These are phyloP conservation scores for Collybia sordida DNA, from an alignment of 768 basidiomycete species.

Conservation along the genomic window DNA sequence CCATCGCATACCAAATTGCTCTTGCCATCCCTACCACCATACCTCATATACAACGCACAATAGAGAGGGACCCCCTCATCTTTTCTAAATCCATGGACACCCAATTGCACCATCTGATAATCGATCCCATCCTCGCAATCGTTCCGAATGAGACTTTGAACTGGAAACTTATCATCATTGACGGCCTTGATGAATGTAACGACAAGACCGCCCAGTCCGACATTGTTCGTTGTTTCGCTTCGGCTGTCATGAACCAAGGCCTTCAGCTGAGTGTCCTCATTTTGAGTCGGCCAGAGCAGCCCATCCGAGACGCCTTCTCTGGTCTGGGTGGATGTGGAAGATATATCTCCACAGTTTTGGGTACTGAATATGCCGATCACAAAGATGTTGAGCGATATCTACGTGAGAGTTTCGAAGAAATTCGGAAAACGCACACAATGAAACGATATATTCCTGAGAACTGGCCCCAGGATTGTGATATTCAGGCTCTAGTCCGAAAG, in stretches of 20 bases:
- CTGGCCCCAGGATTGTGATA: slow-evolving; percentile 17
- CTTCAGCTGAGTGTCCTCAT: neutral
- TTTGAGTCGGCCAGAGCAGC: slow-evolving; percentile 15
- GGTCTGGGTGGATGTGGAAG: neutral
- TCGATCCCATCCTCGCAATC: neutral
- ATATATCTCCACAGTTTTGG: neutral
- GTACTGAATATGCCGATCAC: neutral
- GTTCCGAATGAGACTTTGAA: neutral
- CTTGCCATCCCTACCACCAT: neutral
- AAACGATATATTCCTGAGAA: neutral
- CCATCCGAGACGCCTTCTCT: slow-evolving; percentile 14
- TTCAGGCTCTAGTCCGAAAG: slow-evolving; percentile 13
- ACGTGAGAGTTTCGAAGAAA: neutral
- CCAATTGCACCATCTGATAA: slow-evolving; percentile 3
- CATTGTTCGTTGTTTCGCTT: neutral
- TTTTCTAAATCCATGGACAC: neutral
- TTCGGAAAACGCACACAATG: neutral
- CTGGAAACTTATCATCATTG: neutral
- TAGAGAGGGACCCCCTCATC: neutral
- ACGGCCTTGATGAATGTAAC: neutral
- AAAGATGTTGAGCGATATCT: neutral
- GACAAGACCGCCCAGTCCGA: neutral
- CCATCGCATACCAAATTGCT: slow-evolving; percentile 2
- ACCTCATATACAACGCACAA: neutral
- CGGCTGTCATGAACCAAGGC: neutral